Conservation (phyloP, 2,329 filamentous ascomycete species). For the Samsoniella hepiali region DNA sequence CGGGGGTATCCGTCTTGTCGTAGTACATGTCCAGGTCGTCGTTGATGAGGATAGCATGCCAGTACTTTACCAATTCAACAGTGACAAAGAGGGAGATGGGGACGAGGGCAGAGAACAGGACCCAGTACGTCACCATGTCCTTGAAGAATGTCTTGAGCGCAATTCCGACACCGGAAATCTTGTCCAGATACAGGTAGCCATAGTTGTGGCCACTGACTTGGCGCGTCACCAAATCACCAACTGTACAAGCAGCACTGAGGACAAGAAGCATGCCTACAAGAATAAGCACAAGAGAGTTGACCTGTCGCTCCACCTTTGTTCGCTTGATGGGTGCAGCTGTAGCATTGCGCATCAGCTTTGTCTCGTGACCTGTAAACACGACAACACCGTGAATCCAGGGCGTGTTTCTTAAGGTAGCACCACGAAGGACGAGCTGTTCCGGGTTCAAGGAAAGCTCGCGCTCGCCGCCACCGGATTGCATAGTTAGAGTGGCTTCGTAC, state of each 20-base stretch:
- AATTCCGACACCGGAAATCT: conserved; percentile 50
- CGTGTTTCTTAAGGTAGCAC: conserved; percentile 91
- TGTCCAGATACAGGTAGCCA: conserved; percentile 67
- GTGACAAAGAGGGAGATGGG: conserved; percentile 98
- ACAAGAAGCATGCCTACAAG: conserved; percentile 79
- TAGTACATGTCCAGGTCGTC: conserved; percentile 98
- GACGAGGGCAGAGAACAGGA: conserved; percentile 92
- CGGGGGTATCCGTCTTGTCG: conserved; percentile 89
- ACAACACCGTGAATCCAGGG: conserved; percentile 96
- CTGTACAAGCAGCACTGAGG: conserved; percentile 84
- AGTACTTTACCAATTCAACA: conserved; percentile 96
- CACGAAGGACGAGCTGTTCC: conserved; percentile 88
- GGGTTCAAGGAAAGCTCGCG: conserved; percentile 87
- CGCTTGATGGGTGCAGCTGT: conserved; percentile 97
- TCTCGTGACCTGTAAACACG: conserved; percentile 91
- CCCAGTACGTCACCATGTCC: conserved; percentile 98
- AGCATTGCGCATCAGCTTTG: conserved; percentile 97
- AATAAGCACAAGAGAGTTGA: conserved; percentile 90
- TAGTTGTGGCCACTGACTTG: conserved; percentile 61
- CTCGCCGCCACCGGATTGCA: conserved; percentile 85
- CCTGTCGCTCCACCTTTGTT: conserved; percentile 89
- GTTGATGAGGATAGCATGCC: conserved; percentile 95
- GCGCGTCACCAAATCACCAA: conserved; percentile 82
- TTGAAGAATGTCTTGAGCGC: conserved; percentile 80
- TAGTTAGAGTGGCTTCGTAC: conserved; percentile 92